A percentile compares a stretch with the other conserved stretches of the same genome.
These are phyloP conservation scores for Alloascoidea africana DNA, from an alignment of 805 yeast genomes.

Conservation along the genomic window DNA sequence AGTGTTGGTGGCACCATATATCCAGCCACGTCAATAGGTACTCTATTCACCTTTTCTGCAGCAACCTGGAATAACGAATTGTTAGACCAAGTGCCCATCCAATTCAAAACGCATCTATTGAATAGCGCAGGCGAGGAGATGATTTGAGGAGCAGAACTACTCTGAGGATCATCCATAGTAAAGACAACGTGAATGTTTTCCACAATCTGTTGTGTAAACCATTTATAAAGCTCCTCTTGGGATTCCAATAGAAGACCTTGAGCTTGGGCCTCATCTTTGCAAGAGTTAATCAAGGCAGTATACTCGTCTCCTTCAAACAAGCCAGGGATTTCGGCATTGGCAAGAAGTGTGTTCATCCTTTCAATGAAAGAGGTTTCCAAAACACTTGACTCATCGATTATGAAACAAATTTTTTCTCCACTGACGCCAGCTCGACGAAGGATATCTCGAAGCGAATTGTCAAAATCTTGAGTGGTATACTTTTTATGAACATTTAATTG, in stretches of 20 bases:
- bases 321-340: conserved; percentile 89
- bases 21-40: conserved; percentile 39
- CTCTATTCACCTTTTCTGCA: conserved; percentile 18
- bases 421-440: conserved; percentile 32
- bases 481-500: conserved; percentile 41
- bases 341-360: conserved; percentile 72
- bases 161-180: conserved; percentile 43
- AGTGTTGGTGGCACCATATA: conserved; percentile 20
- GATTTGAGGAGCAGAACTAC: conserved; percentile 24
- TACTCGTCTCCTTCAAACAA: conserved; percentile 66
- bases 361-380: conserved; percentile 70
- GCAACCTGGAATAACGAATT: conserved; percentile 37
- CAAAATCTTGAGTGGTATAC: conserved; percentile 53
- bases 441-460: conserved; percentile 38
- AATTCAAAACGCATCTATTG: conserved; percentile 76
- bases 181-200: conserved; percentile 72
- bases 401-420: conserved; percentile 51
- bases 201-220: conserved; percentile 61
- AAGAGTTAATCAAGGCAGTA: conserved; percentile 30
- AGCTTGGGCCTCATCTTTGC: conserved; percentile 39
- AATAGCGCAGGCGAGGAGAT: conserved; percentile 77
- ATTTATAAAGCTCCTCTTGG: conserved; percentile 50
- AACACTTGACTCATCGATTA: conserved; percentile 71
- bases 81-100: conserved; percentile 78
- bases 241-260: conserved; percentile 53